Evolutionary conservation across 768 basidiomycete species (phyloP).

Genomic region (Lactarius pseudohatsudake): DNA sequence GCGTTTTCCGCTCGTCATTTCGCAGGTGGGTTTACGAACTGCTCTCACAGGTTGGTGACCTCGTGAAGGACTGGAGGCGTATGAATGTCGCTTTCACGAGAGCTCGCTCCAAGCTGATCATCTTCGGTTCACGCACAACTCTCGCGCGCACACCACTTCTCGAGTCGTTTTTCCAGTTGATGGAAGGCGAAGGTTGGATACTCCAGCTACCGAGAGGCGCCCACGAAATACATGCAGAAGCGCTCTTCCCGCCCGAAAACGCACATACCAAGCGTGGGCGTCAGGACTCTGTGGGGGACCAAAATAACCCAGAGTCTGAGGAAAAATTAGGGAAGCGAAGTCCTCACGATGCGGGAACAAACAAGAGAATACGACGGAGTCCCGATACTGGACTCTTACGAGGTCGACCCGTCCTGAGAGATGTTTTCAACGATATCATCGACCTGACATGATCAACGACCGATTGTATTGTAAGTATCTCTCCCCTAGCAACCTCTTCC

Average conservation of each 20-base stretch:
- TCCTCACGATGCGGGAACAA: slow-evolving; percentile 28
- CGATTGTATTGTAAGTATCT: neutral
- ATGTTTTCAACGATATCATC: slow-evolving; percentile 49
- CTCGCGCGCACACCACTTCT: slow-evolving; percentile 62
- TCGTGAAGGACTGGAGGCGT: slow-evolving; percentile 93
- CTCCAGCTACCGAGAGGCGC: slow-evolving; percentile 55
- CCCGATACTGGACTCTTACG: slow-evolving; percentile 47
- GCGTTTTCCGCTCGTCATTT: slow-evolving; percentile 35
- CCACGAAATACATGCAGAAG: slow-evolving; percentile 37
- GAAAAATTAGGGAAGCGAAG: slow-evolving; percentile 40
- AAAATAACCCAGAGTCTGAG: slow-evolving; percentile 30
- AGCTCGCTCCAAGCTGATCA: slow-evolving; percentile 84
- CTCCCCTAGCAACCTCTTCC: neutral
- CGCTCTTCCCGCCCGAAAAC: slow-evolving; percentile 41
- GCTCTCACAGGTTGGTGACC: slow-evolving; percentile 72
- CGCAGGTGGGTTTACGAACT: neutral
- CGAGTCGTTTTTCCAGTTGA: slow-evolving; percentile 71
- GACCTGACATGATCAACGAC: slow-evolving; percentile 13
- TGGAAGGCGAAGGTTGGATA: slow-evolving; percentile 75
- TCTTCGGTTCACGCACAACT: slow-evolving; percentile 85
- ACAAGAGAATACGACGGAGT: slow-evolving; percentile 40
- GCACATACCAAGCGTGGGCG: slow-evolving; percentile 15
- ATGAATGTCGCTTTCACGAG: slow-evolving; percentile 98
- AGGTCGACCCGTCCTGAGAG: slow-evolving; percentile 59
- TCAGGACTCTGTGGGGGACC: slow-evolving; percentile 19